Evolutionary conservation across 1,139 yeast species (phyloP).

Genomic region (Debaryomycetaceae sp.): DNA sequence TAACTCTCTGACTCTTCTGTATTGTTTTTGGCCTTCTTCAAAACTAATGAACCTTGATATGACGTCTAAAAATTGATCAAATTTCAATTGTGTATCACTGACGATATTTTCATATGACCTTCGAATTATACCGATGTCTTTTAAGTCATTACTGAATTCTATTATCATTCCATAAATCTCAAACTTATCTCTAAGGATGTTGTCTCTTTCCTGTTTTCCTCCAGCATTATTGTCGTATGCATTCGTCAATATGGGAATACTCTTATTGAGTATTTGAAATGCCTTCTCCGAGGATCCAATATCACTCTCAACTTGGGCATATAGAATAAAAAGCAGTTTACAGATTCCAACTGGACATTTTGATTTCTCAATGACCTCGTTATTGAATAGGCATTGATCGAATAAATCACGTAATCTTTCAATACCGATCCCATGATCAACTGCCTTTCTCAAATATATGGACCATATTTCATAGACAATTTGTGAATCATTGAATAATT

Average conservation of each 20-base stretch:
- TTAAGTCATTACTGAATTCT: slow-evolving; percentile 6
- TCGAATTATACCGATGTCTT: slow-evolving; percentile 15
- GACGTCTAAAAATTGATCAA: slow-evolving; percentile 27
- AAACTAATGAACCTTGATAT: slow-evolving; percentile 40
- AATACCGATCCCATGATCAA: slow-evolving; percentile 24
- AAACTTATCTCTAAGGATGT: slow-evolving; percentile 18
- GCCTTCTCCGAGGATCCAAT: slow-evolving; percentile 27
- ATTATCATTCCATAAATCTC: slow-evolving; percentile 18
- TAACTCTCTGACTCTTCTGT: slow-evolving; percentile 58
- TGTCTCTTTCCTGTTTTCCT: slow-evolving; percentile 8
- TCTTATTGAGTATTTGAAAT: slow-evolving; percentile 21
- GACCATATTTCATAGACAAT: slow-evolving; percentile 70
- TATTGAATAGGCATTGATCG: slow-evolving; percentile 46
- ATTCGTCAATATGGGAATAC: slow-evolving; percentile 9
- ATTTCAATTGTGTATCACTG: slow-evolving; percentile 21
- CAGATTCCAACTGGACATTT: slow-evolving; percentile 38
- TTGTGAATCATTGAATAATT: slow-evolving; percentile 54
- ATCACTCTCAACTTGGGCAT: slow-evolving; percentile 55
- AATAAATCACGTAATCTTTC: slow-evolving; percentile 74
- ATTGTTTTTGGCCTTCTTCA: slow-evolving; percentile 48
- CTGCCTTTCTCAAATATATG: slow-evolving; percentile 55
- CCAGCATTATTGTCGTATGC: slow-evolving; percentile 1
- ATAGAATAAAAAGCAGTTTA: slow-evolving; percentile 50
- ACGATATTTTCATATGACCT: slow-evolving; percentile 14
- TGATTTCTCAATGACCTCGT: slow-evolving; percentile 22